These are phyloP conservation scores for Protomyces inundatus DNA, from an alignment of 1,139 yeast species.

Conservation along the genomic window DNA sequence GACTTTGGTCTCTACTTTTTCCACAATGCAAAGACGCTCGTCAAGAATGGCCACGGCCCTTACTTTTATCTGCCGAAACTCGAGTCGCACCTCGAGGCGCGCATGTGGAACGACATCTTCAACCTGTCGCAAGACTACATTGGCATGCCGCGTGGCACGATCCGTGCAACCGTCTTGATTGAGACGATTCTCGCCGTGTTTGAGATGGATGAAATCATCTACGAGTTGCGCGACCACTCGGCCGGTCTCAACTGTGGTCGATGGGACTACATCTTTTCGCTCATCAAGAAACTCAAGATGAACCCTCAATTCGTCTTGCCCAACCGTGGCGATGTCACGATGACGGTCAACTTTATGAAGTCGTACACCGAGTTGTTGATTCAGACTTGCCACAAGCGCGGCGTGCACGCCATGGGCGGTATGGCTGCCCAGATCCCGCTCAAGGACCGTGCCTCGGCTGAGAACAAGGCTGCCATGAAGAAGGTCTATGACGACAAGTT, in stretches of 20 bases:
- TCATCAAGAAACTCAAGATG: constrained; percentile 61
- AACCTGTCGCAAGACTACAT: constrained; percentile 63
- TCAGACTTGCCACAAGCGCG: constrained; percentile 66
- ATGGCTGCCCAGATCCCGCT: constrained; percentile 83
- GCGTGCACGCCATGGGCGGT: constrained; percentile 78
- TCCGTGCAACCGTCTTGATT: constrained; percentile 70
- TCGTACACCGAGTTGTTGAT: constrained; percentile 63
- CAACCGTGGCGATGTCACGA: constrained; percentile 67
- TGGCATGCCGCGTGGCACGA: constrained; percentile 62
- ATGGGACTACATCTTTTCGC: constrained; percentile 76
- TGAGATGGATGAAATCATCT: constrained; percentile 77
- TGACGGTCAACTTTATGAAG: constrained; percentile 71
- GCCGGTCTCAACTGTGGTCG: constrained; percentile 77
- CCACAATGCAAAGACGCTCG: constrained; percentile 62
- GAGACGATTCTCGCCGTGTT: constrained; percentile 73
- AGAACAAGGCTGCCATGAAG: constrained; percentile 60
- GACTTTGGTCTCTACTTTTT: constrained; percentile 73
- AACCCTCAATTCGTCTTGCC: constrained; percentile 62
- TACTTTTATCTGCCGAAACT: constrained; percentile 74
- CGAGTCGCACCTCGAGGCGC: constrained; percentile 76
- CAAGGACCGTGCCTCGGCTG: constrained; percentile 47
- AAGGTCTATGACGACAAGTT: constrained; percentile 67
- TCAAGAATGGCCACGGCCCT: constrained; percentile 64
- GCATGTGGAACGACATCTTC: constrained; percentile 73
- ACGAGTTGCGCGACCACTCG: constrained; percentile 67